These are phyloP conservation scores for Sarocladiaceae sp. DNA, from an alignment of 2,329 filamentous ascomycete genomes.

Conservation along the genomic window DNA sequence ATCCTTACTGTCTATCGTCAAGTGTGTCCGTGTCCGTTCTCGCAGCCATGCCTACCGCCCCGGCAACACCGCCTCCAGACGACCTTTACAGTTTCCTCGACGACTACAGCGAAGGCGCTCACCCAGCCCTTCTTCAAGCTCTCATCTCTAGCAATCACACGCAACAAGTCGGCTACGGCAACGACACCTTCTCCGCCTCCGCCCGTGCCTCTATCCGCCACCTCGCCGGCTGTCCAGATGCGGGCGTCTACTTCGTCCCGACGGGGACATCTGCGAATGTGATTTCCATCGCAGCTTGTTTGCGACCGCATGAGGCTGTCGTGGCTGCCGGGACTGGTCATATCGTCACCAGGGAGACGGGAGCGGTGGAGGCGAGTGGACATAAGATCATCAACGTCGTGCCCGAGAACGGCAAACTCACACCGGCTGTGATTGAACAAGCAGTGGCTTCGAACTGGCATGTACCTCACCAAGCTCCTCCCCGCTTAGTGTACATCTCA, in stretches of 20 bases:
- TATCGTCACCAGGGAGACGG: constrained; percentile 45
- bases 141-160: constrained; percentile 38
- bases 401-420: constrained; percentile 42
- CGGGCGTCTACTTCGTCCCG: constrained; percentile 45
- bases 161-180: constrained; percentile 44
- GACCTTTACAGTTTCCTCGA: constrained; percentile 42
- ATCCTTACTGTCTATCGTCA: background rate
- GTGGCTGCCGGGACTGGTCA: constrained; percentile 46
- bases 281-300: constrained; percentile 46
- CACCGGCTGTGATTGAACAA: constrained; percentile 33
- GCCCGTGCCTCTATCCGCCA: constrained; percentile 36
- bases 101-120: constrained; percentile 48
- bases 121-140: constrained; percentile 43
- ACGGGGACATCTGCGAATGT: constrained; percentile 48
- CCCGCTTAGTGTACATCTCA: constrained; percentile 46
- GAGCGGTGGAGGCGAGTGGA: constrained; percentile 45
- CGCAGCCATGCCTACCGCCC: background rate
- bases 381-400: constrained; percentile 48
- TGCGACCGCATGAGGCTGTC: constrained; percentile 46
- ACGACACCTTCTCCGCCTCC: constrained; percentile 37
- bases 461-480: constrained; percentile 48
- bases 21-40: too few species aligned
- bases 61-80: constrained; percentile 6
- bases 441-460: constrained; percentile 44
- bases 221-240: constrained; percentile 23